Conservation (phyloP, 73 alveolate genomes). For the Paramecium biaurelia region DNA sequence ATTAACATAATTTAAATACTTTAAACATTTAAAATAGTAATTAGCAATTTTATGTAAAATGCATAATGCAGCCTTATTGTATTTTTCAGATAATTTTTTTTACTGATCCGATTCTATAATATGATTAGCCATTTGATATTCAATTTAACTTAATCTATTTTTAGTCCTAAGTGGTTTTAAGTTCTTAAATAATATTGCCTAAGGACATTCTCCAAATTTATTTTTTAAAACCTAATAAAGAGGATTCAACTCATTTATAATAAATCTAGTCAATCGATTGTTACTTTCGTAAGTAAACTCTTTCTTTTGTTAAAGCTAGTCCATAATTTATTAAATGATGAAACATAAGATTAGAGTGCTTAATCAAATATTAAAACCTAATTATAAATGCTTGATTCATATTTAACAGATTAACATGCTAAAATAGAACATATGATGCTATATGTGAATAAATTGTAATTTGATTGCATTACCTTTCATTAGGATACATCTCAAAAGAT, state of each 20-base stretch:
- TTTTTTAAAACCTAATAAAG: not conserved
- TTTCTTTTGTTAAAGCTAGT: not conserved
- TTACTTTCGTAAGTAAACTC: not conserved
- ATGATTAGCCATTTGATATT: not conserved
- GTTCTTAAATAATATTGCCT: not conserved
- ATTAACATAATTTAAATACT: not conserved
- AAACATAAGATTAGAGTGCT: not conserved
- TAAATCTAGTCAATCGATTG: not conserved
- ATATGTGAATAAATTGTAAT: not conserved
- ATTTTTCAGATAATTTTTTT: not conserved
- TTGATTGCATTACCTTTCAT: not conserved
- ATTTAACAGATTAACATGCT: not conserved
- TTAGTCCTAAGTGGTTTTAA: not conserved
- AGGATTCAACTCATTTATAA: not conserved
- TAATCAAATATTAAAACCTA: not conserved
- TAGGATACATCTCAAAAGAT: not conserved
- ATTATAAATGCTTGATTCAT: not conserved
- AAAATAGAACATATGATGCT: not conserved
- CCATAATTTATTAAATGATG: not conserved
- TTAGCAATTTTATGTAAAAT: not conserved
- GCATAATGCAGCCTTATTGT: not conserved
- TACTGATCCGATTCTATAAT: not conserved
- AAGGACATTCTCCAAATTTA: not conserved
- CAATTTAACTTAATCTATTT: not conserved
- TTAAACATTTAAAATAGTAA: not conserved